These are phyloP conservation scores for Rubia yunnanensis DNA, from an alignment of 257 asterid genomes.

Conservation along the genomic window DNA sequence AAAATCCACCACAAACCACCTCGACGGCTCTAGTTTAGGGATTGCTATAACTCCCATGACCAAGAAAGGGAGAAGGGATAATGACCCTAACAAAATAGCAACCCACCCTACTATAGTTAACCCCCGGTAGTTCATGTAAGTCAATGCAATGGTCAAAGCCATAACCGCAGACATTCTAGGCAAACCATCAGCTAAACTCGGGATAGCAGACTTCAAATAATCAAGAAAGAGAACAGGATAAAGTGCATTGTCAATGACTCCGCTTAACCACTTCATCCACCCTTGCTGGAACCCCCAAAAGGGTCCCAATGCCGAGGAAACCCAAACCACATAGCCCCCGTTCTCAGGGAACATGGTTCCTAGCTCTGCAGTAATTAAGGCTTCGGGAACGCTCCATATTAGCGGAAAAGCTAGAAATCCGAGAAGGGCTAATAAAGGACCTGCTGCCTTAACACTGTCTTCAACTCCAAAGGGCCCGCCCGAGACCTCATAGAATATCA, in stretches of 20 bases:
- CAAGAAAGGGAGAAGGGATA: slow-evolving; percentile 50
- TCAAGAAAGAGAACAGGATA: slow-evolving; percentile 58
- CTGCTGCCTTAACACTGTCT: slow-evolving; percentile 28
- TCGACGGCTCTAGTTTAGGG: slow-evolving; percentile 43
- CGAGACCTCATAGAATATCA: slow-evolving; percentile 32
- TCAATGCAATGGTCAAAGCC: slow-evolving; percentile 28
- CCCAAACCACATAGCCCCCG: slow-evolving; percentile 35
- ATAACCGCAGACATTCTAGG: slow-evolving; percentile 28
- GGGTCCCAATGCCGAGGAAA: slow-evolving; percentile 30
- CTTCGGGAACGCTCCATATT: slow-evolving; percentile 32
- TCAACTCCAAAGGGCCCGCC: slow-evolving; percentile 40
- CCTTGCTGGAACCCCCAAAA: slow-evolving; percentile 34
- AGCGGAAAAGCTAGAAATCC: slow-evolving; percentile 26
- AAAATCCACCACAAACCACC: slow-evolving; percentile 50
- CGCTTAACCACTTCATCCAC: slow-evolving; percentile 69
- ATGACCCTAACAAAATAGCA: slow-evolving; percentile 38
- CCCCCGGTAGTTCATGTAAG: slow-evolving; percentile 57
- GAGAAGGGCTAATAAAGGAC: slow-evolving; percentile 28
- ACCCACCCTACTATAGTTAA: slow-evolving; percentile 58
- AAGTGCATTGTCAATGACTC: slow-evolving; percentile 60
- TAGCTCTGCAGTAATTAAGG: slow-evolving; percentile 31
- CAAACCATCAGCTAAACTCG: slow-evolving; percentile 39
- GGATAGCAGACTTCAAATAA: slow-evolving; percentile 49
- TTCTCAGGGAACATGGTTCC: slow-evolving; percentile 35
- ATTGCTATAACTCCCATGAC: slow-evolving; percentile 49